Percentiles rank a stretch among this genome's conserved stretches.
Conservation (phyloP, 371 early-diverging fungal species). For the Parasitella parasitica region DNA sequence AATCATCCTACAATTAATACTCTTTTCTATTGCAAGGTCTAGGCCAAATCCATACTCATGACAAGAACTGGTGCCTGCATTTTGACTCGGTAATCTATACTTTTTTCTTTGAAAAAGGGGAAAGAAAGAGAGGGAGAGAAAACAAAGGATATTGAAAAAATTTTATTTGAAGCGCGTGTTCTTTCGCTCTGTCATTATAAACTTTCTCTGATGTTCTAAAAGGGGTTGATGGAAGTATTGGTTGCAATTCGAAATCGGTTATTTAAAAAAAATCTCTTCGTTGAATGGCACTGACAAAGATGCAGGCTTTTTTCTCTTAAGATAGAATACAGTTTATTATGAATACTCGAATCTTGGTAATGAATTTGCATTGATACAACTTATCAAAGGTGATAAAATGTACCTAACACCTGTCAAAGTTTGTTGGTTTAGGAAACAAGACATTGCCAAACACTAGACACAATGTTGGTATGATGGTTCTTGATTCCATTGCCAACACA, state of each 20-base stretch:
- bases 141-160: background rate
- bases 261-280: background rate
- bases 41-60: constrained; percentile 53
- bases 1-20: background rate
- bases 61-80: constrained; percentile 71
- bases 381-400: background rate
- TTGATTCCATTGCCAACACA: constrained; percentile 57
- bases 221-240: background rate
- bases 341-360: constrained; percentile 13
- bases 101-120: background rate
- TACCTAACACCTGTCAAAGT: constrained; percentile 22
- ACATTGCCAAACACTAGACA: constrained; percentile 68
- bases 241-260: background rate
- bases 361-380: background rate
- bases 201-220: constrained; percentile 7
- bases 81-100: background rate
- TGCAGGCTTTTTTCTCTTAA: too few relatives aligned
- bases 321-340: background rate
- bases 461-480: constrained; percentile 74
- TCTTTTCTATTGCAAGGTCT: background rate
- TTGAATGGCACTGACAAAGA: background rate
- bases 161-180: constrained; percentile 14
- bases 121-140: background rate
- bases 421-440: constrained; percentile 76
- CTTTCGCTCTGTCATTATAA: background rate